A percentile compares a stretch with the other conserved stretches of the same genome.
phyloP scores from a whole-genome alignment of 2,329 filamentous ascomycete genomes.

The Emmonsiellopsis sp. region DNA sequence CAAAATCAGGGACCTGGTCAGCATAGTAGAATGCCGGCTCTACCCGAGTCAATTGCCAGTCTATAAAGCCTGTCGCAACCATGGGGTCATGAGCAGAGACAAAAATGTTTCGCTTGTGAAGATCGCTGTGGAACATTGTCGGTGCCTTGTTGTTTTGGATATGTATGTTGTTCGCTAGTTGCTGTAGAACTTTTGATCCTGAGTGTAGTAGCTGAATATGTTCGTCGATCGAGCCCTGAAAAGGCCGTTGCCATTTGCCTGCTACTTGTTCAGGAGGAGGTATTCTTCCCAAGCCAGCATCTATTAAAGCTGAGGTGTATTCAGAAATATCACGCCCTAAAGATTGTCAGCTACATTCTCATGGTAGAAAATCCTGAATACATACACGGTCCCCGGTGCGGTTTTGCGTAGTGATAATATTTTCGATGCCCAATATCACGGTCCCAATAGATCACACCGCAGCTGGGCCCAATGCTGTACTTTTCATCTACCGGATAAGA shows the following conservation, averaged over 20 bases:
- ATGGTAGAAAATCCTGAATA: conserved; percentile 7
- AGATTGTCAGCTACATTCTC: conserved; percentile 6
- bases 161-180: conserved; percentile 16
- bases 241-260: conserved; percentile 17
- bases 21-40: conserved; percentile 32
- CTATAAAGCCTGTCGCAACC: conserved; percentile 30
- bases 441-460: conserved; percentile 1
- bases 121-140: conserved; percentile 29
- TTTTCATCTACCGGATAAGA: background rate
- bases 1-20: conserved; percentile 31
- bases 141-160: conserved; percentile 20
- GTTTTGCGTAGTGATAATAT: conserved; percentile 22
- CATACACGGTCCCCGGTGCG: conserved; percentile 32
- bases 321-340: conserved; percentile 24
- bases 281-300: conserved; percentile 27
- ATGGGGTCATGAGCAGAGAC: conserved; percentile 30
- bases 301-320: conserved; percentile 29
- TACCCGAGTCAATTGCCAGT: conserved; percentile 33
- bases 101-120: conserved; percentile 35
- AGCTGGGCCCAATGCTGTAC: background rate
- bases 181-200: conserved; percentile 19
- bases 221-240: conserved; percentile 25
- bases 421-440: conserved; percentile 14
- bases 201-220: conserved; percentile 24
- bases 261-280: conserved; percentile 10